These are phyloP conservation scores for Ascoidea rubescens DNA, from an alignment of 805 yeast genomes.

Conservation along the genomic window DNA sequence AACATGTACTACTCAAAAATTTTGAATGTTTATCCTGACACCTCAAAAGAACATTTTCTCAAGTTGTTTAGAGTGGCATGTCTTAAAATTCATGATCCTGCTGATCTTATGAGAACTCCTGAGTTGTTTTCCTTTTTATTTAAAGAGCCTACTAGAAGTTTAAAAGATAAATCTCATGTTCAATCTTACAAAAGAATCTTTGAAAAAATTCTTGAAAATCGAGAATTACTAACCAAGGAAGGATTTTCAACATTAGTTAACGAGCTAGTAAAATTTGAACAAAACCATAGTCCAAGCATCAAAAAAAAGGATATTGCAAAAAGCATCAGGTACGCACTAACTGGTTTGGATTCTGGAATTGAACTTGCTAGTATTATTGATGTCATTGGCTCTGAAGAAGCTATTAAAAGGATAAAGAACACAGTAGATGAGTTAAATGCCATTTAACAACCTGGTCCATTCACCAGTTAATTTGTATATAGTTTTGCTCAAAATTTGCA, in stretches of 20 bases:
- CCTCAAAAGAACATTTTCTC: constrained; percentile 20
- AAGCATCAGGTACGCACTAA: no score
- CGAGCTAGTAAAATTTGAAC: constrained; percentile 1
- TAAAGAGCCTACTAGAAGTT: constrained; percentile 15
- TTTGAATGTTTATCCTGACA: constrained; percentile 10
- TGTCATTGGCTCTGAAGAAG: not conserved
- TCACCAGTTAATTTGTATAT: no score
- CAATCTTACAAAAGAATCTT: constrained; percentile 10
- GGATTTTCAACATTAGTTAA: constrained; percentile 1
- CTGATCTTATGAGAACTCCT: constrained; percentile 4
- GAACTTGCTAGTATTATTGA: constrained; percentile 3
- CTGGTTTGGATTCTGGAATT: not conserved
- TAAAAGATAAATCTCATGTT: constrained; percentile 10
- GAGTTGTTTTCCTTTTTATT: constrained; percentile 36
- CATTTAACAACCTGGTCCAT: no score
- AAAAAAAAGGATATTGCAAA: no score
- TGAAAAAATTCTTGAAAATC: constrained; percentile 6
- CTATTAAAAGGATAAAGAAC: not conserved
- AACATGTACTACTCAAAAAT: constrained; percentile 15
- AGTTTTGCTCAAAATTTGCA: no score
- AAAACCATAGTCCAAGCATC: no score
- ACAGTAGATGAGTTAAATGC: not conserved
- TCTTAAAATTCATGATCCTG: not conserved
- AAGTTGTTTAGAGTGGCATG: not conserved
- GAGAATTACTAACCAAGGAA: constrained; percentile 3